Percentiles rank a stretch among this genome's conserved stretches.
Conservation (phyloP, 2,329 filamentous ascomycete species). For the Beauveria medogensis region DNA sequence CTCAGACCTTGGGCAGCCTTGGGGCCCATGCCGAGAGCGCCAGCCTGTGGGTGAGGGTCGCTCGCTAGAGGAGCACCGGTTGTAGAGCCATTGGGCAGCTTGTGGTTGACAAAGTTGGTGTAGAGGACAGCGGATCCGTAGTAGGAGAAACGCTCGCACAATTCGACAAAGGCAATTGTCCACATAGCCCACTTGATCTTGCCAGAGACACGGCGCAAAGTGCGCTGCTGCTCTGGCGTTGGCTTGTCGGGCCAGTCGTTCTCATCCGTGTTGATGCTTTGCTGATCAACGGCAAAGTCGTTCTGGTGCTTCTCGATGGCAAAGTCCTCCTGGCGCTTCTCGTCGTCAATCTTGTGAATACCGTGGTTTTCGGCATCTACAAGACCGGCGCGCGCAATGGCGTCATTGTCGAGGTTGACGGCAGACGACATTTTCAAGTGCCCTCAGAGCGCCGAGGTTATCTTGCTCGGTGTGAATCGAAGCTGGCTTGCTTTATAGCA, state of each 20-base stretch:
- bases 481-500: background rate
- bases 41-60: slow-evolving; percentile 24
- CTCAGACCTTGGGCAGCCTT: slow-evolving; percentile 41
- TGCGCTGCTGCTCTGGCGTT: slow-evolving; percentile 53
- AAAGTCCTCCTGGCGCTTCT: slow-evolving; percentile 20
- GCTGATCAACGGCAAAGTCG: slow-evolving; percentile 13
- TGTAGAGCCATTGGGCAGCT: slow-evolving; percentile 43
- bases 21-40: slow-evolving; percentile 52
- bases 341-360: slow-evolving; percentile 18
- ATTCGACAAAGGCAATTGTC: slow-evolving; percentile 63
- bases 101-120: slow-evolving; percentile 56
- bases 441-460: background rate
- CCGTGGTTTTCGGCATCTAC: slow-evolving; percentile 29
- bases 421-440: slow-evolving; percentile 26
- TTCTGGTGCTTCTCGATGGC: slow-evolving; percentile 17
- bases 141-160: slow-evolving; percentile 72
- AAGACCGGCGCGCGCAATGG: slow-evolving; percentile 26
- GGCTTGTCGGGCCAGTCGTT: slow-evolving; percentile 35
- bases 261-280: slow-evolving; percentile 20
- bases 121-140: slow-evolving; percentile 64
- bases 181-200: slow-evolving; percentile 58
- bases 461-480: background rate
- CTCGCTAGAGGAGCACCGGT: slow-evolving; percentile 39
- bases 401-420: slow-evolving; percentile 28
- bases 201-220: slow-evolving; percentile 56